A percentile compares a stretch with the other conserved stretches of the same genome.
These are phyloP conservation scores for Spatholobus suberectus DNA, from an alignment of 306 rosid genomes.

Conservation along the genomic window DNA sequence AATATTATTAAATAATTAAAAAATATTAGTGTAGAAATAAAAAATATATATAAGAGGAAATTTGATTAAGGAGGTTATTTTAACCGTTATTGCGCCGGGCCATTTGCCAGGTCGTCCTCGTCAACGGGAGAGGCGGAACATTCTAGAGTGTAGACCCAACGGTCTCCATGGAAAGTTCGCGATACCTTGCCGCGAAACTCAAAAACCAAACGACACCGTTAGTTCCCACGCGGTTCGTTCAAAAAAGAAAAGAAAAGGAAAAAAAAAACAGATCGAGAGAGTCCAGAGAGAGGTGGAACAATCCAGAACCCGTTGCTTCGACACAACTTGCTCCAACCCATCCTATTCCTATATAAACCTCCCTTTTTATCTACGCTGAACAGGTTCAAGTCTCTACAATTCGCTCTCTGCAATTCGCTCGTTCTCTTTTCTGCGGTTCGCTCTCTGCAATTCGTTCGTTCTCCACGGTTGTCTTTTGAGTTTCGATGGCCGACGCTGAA, in stretches of 20 bases:
- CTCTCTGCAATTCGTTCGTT: not conserved
- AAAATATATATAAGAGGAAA: no score
- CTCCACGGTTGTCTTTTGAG: not conserved
- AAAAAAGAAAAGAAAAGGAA: not conserved
- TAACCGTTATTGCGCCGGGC: not conserved
- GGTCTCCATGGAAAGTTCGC: not conserved
- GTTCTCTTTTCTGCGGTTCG: not conserved
- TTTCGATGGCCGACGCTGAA: conserved; percentile 61
- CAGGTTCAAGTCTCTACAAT: not conserved
- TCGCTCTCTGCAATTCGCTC: not conserved
- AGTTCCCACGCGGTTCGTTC: not conserved
- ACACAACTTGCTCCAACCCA: no score
- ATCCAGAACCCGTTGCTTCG: conserved; percentile 45
- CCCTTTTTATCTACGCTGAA: rapidly evolving
- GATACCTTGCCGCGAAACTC: conserved; percentile 9
- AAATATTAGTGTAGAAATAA: no score
- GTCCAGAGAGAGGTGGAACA: conserved; percentile 55
- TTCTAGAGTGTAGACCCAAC: not conserved
- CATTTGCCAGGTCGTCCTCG: not conserved
- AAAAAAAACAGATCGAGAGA: not conserved
- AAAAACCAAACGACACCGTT: conserved; percentile 3
- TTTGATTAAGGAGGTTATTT: no score
- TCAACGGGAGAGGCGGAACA: not conserved
- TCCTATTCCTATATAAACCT: conserved; percentile 30
- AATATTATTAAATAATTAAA: no score